phyloP scores from a whole-genome alignment of 139 green algal species.

The Eudorina sp. region DNA sequence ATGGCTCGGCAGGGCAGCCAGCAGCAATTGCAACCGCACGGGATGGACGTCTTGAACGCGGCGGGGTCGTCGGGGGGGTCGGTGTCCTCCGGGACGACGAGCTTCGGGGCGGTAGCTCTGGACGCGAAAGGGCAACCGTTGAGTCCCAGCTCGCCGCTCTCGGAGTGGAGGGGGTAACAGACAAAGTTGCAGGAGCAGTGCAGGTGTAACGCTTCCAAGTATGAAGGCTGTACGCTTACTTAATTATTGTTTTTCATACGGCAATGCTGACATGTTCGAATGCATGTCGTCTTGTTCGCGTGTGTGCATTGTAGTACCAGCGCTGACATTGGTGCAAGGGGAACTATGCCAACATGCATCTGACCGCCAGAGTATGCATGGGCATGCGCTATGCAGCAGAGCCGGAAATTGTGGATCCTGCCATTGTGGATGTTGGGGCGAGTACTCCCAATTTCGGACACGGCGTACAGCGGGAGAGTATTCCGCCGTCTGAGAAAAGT shows the following conservation, averaged over 20 bases:
- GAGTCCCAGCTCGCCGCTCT: slow-evolving; percentile 24
- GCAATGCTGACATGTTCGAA: neutral
- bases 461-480: too few relatives aligned
- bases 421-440: neutral
- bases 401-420: neutral
- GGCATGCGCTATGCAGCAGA: slow-evolving; percentile 6
- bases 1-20: slow-evolving; percentile 5
- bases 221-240: neutral
- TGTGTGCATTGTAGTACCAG: neutral
- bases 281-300: neutral
- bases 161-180: slow-evolving; percentile 13
- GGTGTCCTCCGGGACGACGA: neutral
- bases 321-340: neutral
- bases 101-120: slow-evolving; percentile 2
- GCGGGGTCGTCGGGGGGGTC: slow-evolving; percentile 14
- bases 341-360: slow-evolving; percentile 22
- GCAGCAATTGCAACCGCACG: neutral
- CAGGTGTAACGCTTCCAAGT: neutral
- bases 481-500: too few relatives aligned
- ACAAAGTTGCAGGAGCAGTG: neutral
- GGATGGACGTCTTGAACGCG: neutral
- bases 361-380: neutral
- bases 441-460: slow-evolving; percentile 4
- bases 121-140: slow-evolving; percentile 34
- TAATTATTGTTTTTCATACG: slow-evolving; percentile 10